phyloP scores from a whole-genome alignment of 2,329 filamentous ascomycete genomes.

The Aspergillus sp. region DNA sequence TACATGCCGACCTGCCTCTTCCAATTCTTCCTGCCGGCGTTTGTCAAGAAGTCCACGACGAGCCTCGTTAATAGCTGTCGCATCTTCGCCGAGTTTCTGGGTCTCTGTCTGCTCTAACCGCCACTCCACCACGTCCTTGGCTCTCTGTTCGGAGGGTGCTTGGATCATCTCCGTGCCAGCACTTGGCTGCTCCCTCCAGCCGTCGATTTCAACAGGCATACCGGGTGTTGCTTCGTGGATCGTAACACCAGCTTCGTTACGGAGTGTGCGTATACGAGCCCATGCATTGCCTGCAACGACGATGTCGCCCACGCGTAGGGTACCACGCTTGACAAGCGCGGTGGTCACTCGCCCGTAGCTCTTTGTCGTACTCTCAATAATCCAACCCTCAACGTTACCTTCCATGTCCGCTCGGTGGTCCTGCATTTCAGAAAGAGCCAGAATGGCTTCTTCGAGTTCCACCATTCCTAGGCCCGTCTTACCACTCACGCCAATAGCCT shows the following conservation, averaged over 20 bases:
- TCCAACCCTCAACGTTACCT: conserved; percentile 81
- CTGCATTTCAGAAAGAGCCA: conserved; percentile 79
- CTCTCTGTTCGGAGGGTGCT: conserved; percentile 68
- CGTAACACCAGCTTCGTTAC: conserved; percentile 73
- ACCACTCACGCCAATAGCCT: conserved; percentile 83
- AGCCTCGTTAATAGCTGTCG: conserved; percentile 68
- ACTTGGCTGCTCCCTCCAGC: conserved; percentile 82
- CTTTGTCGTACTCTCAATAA: conserved; percentile 87
- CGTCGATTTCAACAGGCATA: conserved; percentile 83
- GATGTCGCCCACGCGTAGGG: conserved; percentile 69
- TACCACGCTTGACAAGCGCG: conserved; percentile 80
- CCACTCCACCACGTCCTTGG: conserved; percentile 70
- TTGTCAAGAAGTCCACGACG: conserved; percentile 55
- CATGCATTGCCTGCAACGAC: conserved; percentile 85
- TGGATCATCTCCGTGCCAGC: conserved; percentile 86
- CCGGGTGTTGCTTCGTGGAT: conserved; percentile 73
- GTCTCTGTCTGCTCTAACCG: conserved; percentile 66
- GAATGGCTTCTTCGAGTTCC: conserved; percentile 82
- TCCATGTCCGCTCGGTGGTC: conserved; percentile 76
- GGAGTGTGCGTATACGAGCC: conserved; percentile 74
- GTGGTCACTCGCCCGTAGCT: conserved; percentile 78
- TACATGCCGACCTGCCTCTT: conserved; percentile 28
- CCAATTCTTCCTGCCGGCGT: conserved; percentile 27
- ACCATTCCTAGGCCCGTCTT: conserved; percentile 90
- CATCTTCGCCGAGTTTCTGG: conserved; percentile 58